Base-by-base conservation (phyloP, 1,284 basidiomycete species). In the Malassezia yamatoensis region DNA sequence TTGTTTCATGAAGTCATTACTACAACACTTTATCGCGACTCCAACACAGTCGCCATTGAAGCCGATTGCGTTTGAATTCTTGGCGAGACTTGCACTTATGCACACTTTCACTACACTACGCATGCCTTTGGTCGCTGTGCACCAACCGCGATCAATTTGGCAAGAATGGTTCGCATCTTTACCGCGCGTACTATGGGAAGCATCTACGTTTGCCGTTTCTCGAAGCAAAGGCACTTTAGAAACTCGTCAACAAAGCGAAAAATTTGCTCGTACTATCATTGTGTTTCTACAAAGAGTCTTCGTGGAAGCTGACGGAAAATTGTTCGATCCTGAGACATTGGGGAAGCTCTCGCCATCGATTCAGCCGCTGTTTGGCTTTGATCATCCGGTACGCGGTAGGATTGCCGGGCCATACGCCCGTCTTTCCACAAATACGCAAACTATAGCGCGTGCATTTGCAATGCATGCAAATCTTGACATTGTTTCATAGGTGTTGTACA, bases 111-210 rank as follows among this genome's bases (percentile, higher is more conserved):
- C 12, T 7, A 33, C 54, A 13, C 35, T 51, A 6, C 49, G 36
- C 9, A 43, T 45, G 35, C 24, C 35, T 15, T n/a, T 56, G 13
- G 18, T 13, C 1, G 48, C 42, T 5, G 16, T 56, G 10, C 41
- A 51, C n/a, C 35, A 21, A 18, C 24, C 54, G 18, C 53, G n/a
- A 9, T 32, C 16, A 16, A 35, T 24, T 3, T 51, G 48, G 49
- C 47, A 56, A 15, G 40, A 34, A 2, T 56, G 54, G 54, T 24
- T 56, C n/a, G 32, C 47, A 20, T 29, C 54, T 16, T 48, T 56
- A 32, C 54, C 54, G 11, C 54, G 54, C n/a, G 32, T 36, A n/a
- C 48, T 56, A 9, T 56, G 54, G 54, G 47, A 56, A 37, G 49
- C 48, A 1, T 40, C 48, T 9, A 21, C 36, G 36, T 37, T 32